A percentile compares a stretch with the other conserved stretches of the same genome.
Evolutionary conservation across 192 early-diverging fungal genomes (phyloP).

Genomic region (Physocladia obscura): DNA sequence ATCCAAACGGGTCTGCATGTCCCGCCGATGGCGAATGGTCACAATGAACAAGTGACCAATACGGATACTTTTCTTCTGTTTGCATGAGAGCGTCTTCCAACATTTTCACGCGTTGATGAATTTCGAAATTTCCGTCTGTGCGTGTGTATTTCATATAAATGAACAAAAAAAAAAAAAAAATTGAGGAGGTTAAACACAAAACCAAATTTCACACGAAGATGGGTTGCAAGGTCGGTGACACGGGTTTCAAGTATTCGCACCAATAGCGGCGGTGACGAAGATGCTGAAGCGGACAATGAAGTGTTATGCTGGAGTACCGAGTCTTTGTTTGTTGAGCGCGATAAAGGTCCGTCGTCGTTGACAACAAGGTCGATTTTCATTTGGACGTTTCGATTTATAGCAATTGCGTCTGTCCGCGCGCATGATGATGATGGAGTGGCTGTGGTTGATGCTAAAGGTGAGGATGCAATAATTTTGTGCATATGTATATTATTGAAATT

Average conservation of each 20-base stretch:
- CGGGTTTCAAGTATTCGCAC: conserved; percentile 50
- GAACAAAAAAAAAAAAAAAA: background rate
- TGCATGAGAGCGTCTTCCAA: conserved; percentile 75
- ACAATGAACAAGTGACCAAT: conserved; percentile 74
- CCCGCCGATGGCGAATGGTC: background rate
- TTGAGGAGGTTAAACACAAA: background rate
- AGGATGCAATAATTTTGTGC: background rate
- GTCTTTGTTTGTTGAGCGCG: conserved; percentile 39
- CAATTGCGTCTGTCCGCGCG: conserved; percentile 69
- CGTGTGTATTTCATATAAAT: background rate
- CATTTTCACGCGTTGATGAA: conserved; percentile 63
- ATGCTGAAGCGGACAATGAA: background rate
- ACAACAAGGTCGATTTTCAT: conserved; percentile 71
- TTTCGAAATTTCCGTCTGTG: conserved; percentile 35
- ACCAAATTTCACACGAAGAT: conserved; percentile 67
- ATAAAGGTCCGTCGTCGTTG: conserved; percentile 64
- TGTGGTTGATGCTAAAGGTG: background rate
- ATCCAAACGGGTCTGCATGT: conserved; percentile 11
- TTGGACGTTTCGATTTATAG: conserved; percentile 72
- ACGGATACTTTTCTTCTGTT: conserved; percentile 73
- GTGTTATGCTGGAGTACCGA: background rate
- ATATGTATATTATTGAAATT: no score
- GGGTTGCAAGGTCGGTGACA: conserved; percentile 67
- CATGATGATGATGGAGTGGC: conserved; percentile 32
- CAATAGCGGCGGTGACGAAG: background rate